Evolutionary conservation across 768 basidiomycete genomes (phyloP).

Genomic region (Termitomyces sp.): DNA sequence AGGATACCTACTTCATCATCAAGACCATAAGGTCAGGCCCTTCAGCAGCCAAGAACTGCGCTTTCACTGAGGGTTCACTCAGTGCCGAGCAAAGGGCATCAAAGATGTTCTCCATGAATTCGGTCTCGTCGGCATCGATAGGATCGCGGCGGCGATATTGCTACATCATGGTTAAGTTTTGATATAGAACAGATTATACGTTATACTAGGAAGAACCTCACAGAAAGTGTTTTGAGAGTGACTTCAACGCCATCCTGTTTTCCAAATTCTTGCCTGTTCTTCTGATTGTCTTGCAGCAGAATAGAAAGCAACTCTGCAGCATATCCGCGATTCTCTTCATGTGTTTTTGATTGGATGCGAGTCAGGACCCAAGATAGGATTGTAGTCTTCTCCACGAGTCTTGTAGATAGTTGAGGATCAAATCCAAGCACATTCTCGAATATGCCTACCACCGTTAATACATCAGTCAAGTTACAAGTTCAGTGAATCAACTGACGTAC

Average conservation of each 20-base stretch:
- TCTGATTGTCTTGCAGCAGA: constrained; percentile 66
- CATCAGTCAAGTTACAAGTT: not conserved
- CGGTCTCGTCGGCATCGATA: constrained; percentile 80
- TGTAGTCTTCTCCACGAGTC: constrained; percentile 68
- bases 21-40: constrained; percentile 97
- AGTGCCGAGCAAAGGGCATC: constrained; percentile 85
- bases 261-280: constrained; percentile 65
- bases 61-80: constrained; percentile 72
- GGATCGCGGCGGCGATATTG: constrained; percentile 88
- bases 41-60: constrained; percentile 81
- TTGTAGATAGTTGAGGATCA: constrained; percentile 66
- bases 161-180: constrained; percentile 29
- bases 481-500: constrained; percentile 27
- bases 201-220: constrained; percentile 31
- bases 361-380: constrained; percentile 76
- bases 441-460: constrained; percentile 45
- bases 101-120: constrained; percentile 98
- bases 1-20: constrained; percentile 79
- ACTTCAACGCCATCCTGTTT: constrained; percentile 76
- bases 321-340: constrained; percentile 91
- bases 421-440: constrained; percentile 92
- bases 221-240: constrained; percentile 72
- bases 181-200: not conserved
- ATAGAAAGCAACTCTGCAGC: constrained; percentile 93
- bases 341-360: constrained; percentile 63